Evolutionary conservation across 2,329 filamentous ascomycete genomes (phyloP), one percentile per base, ranked within the genome.

Genomic region (Calonectria pteridis): DNA sequence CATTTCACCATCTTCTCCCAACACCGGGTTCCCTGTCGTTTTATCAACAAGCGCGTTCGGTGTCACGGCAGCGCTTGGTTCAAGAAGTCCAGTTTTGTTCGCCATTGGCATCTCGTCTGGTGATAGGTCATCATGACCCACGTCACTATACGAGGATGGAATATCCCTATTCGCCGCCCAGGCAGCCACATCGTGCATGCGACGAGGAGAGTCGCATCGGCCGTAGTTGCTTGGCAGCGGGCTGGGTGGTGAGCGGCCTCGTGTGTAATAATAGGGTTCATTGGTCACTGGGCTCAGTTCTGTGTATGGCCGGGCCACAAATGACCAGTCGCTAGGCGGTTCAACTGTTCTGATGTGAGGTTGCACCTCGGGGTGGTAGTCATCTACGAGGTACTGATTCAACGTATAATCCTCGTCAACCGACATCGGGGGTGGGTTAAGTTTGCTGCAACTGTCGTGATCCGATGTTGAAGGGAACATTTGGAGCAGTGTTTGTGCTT

Each of bases 401-500:
- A 84, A 76, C 18, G 83, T 83, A 65, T 81, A 83, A 6, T 82
- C 85, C 67, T 87, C 85, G 3, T 89, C 85, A 18, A 86, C 78
- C 5, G 84, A 86, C 23, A 85, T 84, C 0, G 84, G 83, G 0
- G 84, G 83, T 5, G 76, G 76, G 31, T 78, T 80, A 37, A 78
- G 28, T 10, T 75, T 75, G 31, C 73, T 75, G 5, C 77, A 67
- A 10, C 72, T 69, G 35, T 75, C 71, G 16, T 29, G 67, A 16
- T 71, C 49, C 77, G 73, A 59, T 23, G 73, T 67, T 1, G 67
- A 72, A 18, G 95, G 94, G 75, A 98, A 97, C 77, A 92, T 86
- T 0, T 85, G 83, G 18, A 98, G 87, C 18, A 98, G 88, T 31
- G 93, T 89, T 63, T 92, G 91, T 4, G 97, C 96, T 65, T 95